A percentile compares a stretch with the other conserved stretches of the same genome.
Conservation (phyloP, 2,329 filamentous ascomycete genomes). For the Scedosporium apiospermum region DNA sequence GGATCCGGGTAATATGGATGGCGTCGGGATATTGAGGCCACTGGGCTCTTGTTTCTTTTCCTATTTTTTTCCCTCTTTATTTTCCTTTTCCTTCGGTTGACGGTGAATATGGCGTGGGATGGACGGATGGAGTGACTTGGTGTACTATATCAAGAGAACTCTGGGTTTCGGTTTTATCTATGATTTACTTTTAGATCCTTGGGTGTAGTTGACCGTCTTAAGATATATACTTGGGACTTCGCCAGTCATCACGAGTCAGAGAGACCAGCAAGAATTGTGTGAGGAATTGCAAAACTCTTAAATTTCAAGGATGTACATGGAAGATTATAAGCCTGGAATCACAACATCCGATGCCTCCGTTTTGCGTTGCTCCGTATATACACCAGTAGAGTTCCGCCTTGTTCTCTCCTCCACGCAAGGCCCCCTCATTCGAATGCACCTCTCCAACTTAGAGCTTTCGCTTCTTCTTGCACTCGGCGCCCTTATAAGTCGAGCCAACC, state of each 20-base stretch:
- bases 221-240: too few species aligned
- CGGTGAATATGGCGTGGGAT: not conserved
- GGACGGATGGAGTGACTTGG: too few species aligned
- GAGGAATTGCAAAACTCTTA: not conserved
- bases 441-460: slow-evolving; percentile 3
- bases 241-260: too few species aligned
- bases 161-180: too few species aligned
- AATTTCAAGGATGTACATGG: not conserved
- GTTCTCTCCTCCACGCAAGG: not conserved
- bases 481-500: slow-evolving; percentile 40
- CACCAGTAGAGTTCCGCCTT: not conserved
- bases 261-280: not conserved
- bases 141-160: too few species aligned
- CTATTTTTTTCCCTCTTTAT: not conserved
- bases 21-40: not conserved
- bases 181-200: too few species aligned
- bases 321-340: not conserved
- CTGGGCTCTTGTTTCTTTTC: not conserved
- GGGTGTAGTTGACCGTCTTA: too few species aligned
- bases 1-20: not conserved
- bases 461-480: slow-evolving; percentile 6
- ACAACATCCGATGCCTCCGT: not conserved
- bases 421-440: not conserved
- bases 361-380: not conserved
- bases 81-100: not conserved